Evolutionary conservation across 2,329 filamentous ascomycete species (phyloP).

Genomic region (Aspergillus arachidicola): DNA sequence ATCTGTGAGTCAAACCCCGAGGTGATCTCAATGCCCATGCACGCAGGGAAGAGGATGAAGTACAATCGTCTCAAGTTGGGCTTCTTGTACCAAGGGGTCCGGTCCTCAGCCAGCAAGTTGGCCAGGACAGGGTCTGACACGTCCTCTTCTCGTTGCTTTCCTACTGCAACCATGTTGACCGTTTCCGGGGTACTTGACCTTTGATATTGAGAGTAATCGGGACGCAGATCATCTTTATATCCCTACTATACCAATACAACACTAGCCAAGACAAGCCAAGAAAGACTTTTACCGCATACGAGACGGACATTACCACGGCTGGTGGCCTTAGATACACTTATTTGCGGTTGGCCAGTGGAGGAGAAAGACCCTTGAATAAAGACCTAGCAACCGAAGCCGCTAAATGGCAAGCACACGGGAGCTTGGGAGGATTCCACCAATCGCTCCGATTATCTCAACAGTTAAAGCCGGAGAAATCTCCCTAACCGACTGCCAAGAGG

Average conservation of each 20-base stretch:
- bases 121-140: conserved; percentile 26
- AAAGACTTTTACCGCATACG: neutral
- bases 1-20: conserved; percentile 61
- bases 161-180: conserved; percentile 22
- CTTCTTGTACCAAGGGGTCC: conserved; percentile 59
- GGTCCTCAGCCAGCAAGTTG: conserved; percentile 34
- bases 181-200: neutral
- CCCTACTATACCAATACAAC: no score
- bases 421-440: neutral
- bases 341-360: neutral
- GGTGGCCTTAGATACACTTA: neutral
- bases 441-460: neutral
- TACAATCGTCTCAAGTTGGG: conserved; percentile 61
- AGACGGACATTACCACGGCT: neutral
- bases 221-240: neutral
- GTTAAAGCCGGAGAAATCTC: neutral
- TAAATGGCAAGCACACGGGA: neutral
- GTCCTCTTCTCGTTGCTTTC: conserved; percentile 29
- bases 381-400: neutral
- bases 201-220: neutral
- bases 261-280: neutral
- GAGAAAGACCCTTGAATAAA: neutral
- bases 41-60: conserved; percentile 60
- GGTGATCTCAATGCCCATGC: conserved; percentile 65
- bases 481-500: neutral